phyloP scores from a whole-genome alignment of 176 grass and related monocot genomes.

The Puccinellia tenuiflora region DNA sequence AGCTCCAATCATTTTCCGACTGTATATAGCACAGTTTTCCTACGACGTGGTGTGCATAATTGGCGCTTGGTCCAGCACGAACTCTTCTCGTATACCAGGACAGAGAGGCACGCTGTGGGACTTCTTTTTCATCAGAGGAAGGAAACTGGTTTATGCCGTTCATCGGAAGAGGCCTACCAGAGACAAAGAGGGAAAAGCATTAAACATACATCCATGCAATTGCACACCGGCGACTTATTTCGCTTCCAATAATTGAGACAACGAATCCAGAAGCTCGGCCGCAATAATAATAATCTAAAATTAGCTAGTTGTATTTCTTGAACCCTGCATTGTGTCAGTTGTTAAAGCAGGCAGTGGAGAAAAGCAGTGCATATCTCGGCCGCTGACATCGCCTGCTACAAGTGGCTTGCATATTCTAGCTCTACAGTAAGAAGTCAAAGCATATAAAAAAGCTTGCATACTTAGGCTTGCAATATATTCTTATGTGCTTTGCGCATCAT shows the following conservation, averaged over 20 bases:
- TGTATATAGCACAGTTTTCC: not conserved
- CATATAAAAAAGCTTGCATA: not conserved
- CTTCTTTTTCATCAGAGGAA: not conserved
- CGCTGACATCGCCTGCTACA: slow-evolving; percentile 5
- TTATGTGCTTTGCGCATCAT: no score
- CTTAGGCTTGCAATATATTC: not conserved
- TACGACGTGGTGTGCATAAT: not conserved
- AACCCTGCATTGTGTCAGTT: not conserved
- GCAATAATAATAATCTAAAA: not conserved
- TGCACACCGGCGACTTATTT: not conserved
- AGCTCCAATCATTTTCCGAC: not conserved
- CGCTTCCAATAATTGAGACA: not conserved
- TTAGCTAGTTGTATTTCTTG: not conserved
- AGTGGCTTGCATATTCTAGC: not conserved
- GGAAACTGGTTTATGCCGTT: not conserved
- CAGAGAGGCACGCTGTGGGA: not conserved
- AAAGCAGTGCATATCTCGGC: not conserved
- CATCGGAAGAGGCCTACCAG: not conserved
- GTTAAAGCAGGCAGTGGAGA: not conserved
- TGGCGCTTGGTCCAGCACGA: not conserved
- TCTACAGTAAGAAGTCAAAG: slow-evolving; percentile 3
- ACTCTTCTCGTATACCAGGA: not conserved
- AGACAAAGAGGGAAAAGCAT: not conserved
- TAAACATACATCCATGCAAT: not conserved
- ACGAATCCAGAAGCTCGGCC: not conserved